Conservation (phyloP, 768 basidiomycete genomes). For the Cystoderma amianthinum region DNA sequence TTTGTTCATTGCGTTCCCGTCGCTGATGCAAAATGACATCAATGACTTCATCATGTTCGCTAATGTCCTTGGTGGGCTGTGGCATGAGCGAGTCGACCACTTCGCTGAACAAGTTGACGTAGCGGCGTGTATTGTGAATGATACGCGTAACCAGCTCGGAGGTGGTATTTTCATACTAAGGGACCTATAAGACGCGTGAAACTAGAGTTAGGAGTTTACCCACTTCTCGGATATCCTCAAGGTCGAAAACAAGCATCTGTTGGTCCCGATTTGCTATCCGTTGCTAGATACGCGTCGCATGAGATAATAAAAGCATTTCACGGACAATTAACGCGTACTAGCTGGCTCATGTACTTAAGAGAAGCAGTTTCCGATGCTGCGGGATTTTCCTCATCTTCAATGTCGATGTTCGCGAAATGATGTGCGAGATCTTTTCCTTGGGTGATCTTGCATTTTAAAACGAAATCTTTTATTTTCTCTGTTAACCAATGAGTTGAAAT, state of each 20-base stretch:
- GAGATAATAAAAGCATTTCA: no score
- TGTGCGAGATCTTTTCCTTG: conserved; percentile 56
- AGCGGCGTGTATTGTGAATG: conserved; percentile 81
- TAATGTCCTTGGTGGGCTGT: conserved; percentile 82
- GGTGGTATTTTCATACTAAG: conserved; percentile 61
- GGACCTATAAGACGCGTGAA: conserved; percentile 5
- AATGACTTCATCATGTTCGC: conserved; percentile 88
- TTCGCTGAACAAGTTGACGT: conserved; percentile 82
- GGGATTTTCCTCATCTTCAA: conserved; percentile 41
- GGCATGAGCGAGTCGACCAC: conserved; percentile 91
- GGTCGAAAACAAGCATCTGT: conserved; percentile 79
- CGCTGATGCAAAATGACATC: conserved; percentile 96
- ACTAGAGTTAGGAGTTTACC: conserved; percentile 5
- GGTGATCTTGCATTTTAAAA: conserved; percentile 59
- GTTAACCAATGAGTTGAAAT: conserved; percentile 4
- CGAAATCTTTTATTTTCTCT: conserved; percentile 68
- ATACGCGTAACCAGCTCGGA: conserved; percentile 78
- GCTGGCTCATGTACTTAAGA: conserved; percentile 76
- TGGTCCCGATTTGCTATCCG: conserved; percentile 89
- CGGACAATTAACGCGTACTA: conserved; percentile 45
- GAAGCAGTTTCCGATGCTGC: conserved; percentile 26
- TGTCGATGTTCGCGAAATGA: conserved; percentile 65
- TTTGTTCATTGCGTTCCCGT: conserved; percentile 78
- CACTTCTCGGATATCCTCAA: conserved; percentile 82
- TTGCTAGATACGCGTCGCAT: conserved; percentile 58